Percentiles rank a stretch among this genome's conserved stretches.
Conservation (phyloP, 768 basidiomycete species). For the Hirschioporus abietinus region DNA sequence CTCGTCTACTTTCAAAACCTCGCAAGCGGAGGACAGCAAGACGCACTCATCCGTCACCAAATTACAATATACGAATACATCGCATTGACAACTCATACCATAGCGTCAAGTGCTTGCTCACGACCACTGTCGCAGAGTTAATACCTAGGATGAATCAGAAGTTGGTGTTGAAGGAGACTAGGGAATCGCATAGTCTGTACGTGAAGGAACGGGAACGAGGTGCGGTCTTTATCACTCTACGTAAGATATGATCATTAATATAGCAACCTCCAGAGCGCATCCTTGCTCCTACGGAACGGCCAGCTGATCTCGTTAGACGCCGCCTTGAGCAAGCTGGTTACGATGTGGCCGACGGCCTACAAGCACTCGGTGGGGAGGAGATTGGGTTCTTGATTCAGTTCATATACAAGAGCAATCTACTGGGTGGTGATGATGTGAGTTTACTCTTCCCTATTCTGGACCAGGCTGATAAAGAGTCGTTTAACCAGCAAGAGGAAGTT, state of each 20-base stretch:
- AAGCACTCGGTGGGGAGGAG: slow-evolving; percentile 72
- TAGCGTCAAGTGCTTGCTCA: slow-evolving; percentile 56
- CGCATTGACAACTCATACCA: slow-evolving; percentile 68
- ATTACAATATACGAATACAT: slow-evolving; percentile 70
- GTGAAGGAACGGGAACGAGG: slow-evolving; percentile 73
- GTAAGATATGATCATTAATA: slow-evolving; percentile 1
- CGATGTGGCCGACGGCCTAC: slow-evolving; percentile 70
- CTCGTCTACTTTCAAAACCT: not conserved
- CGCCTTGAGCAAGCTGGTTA: slow-evolving; percentile 89
- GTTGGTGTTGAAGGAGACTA: slow-evolving; percentile 41
- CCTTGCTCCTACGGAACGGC: slow-evolving; percentile 73
- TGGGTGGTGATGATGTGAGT: slow-evolving; percentile 44
- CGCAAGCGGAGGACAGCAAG: not conserved
- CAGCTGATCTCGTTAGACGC: slow-evolving; percentile 77
- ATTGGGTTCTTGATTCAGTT: slow-evolving; percentile 85
- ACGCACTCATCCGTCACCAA: not conserved
- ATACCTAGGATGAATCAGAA: slow-evolving; percentile 56
- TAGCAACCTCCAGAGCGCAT: slow-evolving; percentile 61
- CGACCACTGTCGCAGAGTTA: slow-evolving; percentile 65
- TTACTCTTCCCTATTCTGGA: slow-evolving; percentile 28
- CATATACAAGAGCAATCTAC: slow-evolving; percentile 75
- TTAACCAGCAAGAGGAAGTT: slow-evolving; percentile 64
- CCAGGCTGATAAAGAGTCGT: slow-evolving; percentile 1
- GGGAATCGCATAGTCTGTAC: slow-evolving; percentile 64
- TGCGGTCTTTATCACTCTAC: slow-evolving; percentile 25